These are phyloP conservation scores for Clarireedia monteithiana DNA, from an alignment of 2,329 filamentous ascomycete genomes.

Conservation along the genomic window DNA sequence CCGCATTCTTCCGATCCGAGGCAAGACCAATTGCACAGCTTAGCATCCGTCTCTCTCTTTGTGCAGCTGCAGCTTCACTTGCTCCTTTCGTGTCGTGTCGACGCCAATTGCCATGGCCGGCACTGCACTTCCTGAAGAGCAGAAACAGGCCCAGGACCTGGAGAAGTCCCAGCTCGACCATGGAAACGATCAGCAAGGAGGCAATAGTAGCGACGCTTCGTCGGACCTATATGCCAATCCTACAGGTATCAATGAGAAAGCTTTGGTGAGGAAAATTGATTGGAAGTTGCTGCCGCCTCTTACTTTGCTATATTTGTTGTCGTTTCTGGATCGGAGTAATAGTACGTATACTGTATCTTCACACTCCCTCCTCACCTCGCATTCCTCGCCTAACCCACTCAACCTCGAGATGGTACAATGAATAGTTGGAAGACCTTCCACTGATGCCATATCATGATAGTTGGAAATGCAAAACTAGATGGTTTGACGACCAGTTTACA, in stretches of 20 bases:
- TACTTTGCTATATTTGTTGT: conserved; percentile 47
- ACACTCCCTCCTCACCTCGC: too few species aligned
- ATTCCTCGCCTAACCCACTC: too few species aligned
- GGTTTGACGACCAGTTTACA: conserved; percentile 43
- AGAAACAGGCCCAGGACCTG: background rate
- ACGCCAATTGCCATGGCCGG: too few species aligned
- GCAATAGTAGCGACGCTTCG: conserved; percentile 6
- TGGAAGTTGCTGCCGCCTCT: conserved; percentile 44
- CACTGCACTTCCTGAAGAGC: too few species aligned
- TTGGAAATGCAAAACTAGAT: conserved; percentile 51
- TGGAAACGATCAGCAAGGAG: background rate
- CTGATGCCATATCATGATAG: conserved; percentile 29
- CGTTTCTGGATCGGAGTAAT: conserved; percentile 51
- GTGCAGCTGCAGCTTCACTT: too few species aligned
- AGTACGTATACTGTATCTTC: conserved; percentile 32
- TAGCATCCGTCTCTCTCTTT: too few species aligned
- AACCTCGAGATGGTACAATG: background rate
- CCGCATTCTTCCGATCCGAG: too few species aligned
- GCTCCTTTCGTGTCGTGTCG: too few species aligned
- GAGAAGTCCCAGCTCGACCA: background rate
- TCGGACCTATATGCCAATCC: conserved; percentile 18
- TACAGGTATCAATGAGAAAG: conserved; percentile 42
- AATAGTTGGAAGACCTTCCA: background rate
- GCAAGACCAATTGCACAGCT: too few species aligned
- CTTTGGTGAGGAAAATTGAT: conserved; percentile 51